phyloP scores from a whole-genome alignment of 495 filamentous ascomycete species.

The Neurospora sp. region DNA sequence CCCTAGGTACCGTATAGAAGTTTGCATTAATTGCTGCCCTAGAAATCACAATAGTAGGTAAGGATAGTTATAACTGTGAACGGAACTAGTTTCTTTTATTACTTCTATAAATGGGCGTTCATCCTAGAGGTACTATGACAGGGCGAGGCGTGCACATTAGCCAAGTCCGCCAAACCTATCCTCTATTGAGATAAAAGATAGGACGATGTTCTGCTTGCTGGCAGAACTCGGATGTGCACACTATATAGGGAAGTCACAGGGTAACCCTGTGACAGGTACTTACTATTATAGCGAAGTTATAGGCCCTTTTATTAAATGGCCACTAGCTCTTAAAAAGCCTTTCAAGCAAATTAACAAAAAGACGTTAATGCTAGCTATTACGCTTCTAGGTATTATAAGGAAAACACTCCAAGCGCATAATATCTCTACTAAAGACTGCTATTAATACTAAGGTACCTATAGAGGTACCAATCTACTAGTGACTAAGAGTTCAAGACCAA shows the following conservation, averaged over 20 bases:
- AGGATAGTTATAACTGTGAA: not conserved
- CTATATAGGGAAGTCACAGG: too few species aligned
- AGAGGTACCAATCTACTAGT: not conserved
- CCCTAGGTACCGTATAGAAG: not conserved
- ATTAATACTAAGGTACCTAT: not conserved
- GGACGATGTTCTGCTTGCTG: too few species aligned
- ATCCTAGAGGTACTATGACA: too few species aligned
- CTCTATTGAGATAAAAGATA: too few species aligned
- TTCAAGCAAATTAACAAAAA: not conserved
- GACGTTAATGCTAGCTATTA: not conserved
- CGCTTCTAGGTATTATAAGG: not conserved
- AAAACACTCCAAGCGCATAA: not conserved
- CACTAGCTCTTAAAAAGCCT: not conserved
- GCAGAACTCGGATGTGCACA: too few species aligned
- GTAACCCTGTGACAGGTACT: too few species aligned
- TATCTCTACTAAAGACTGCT: not conserved
- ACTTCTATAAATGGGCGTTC: not conserved
- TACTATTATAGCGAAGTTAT: not conserved
- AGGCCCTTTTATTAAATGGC: not conserved
- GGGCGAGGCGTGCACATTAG: too few species aligned
- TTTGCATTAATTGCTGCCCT: not conserved
- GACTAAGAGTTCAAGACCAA: not conserved
- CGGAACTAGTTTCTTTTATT: not conserved
- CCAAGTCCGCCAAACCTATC: too few species aligned
- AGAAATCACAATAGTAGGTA: not conserved